Percentiles rank a stretch among this genome's conserved stretches.
Evolutionary conservation across 2,329 filamentous ascomycete genomes (phyloP).

Genomic region (Phoma herbarum): DNA sequence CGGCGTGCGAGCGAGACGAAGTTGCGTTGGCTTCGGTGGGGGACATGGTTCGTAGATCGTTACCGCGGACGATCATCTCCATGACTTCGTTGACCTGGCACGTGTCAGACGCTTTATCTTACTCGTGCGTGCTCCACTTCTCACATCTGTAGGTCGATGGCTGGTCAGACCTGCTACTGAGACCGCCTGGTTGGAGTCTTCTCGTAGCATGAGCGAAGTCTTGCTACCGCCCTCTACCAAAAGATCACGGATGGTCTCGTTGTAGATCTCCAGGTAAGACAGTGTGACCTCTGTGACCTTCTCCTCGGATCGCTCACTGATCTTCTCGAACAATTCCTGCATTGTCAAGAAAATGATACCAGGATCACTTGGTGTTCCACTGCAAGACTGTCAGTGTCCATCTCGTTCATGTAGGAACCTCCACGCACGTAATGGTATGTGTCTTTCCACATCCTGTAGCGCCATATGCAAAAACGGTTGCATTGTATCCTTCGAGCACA

Average conservation of each 20-base stretch:
- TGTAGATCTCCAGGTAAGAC: slow-evolving; percentile 98
- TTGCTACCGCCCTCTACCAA: slow-evolving; percentile 86
- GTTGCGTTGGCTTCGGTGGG: slow-evolving; percentile 97
- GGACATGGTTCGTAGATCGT: slow-evolving; percentile 93
- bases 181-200: slow-evolving; percentile 92
- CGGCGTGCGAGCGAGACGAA: slow-evolving; percentile 95
- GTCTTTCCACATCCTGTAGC: slow-evolving; percentile 98
- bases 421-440: slow-evolving; percentile 77
- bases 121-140: slow-evolving; percentile 11
- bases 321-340: slow-evolving; percentile 98
- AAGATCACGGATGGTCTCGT: slow-evolving; percentile 96
- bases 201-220: slow-evolving; percentile 86
- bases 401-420: slow-evolving; percentile 53
- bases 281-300: slow-evolving; percentile 91
- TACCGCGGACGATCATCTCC: slow-evolving; percentile 98
- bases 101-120: not conserved
- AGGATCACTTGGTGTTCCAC: slow-evolving; percentile 85
- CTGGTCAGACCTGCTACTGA: slow-evolving; percentile 91
- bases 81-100: slow-evolving; percentile 80
- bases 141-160: slow-evolving; percentile 86
- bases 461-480: slow-evolving; percentile 97
- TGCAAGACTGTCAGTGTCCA: slow-evolving; percentile 35
- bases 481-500: slow-evolving; percentile 97
- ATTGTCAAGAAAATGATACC: slow-evolving; percentile 99
- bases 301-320: slow-evolving; percentile 82